Conservation (phyloP, 2,329 filamentous ascomycete species). For the Ceratocystiopsis minuta region DNA sequence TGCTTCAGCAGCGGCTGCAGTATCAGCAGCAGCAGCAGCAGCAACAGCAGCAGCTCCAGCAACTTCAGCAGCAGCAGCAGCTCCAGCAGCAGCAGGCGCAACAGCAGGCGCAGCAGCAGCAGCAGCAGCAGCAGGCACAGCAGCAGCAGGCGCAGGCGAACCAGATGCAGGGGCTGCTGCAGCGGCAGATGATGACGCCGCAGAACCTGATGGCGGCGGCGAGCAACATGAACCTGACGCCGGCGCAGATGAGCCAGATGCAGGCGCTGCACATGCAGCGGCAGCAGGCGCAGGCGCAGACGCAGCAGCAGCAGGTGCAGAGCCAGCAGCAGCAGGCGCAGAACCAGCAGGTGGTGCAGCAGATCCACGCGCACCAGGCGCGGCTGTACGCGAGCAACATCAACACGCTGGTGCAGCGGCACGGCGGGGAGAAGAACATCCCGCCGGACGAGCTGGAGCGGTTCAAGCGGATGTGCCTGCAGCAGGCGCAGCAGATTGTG, state of each 20-base stretch:
- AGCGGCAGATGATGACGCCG: slow-evolving; percentile 13
- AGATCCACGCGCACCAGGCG: slow-evolving; percentile 9
- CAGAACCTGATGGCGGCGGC: slow-evolving; percentile 12
- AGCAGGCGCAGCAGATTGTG: slow-evolving; percentile 4
- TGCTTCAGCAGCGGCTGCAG: slow-evolving; percentile 8
- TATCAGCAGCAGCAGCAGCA: slow-evolving; percentile 11
- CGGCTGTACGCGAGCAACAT: slow-evolving; percentile 23
- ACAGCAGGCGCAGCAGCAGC: slow-evolving; percentile 16
- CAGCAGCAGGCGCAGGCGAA: slow-evolving; percentile 17
- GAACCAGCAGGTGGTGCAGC: slow-evolving; percentile 9
- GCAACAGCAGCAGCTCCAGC: slow-evolving; percentile 17
- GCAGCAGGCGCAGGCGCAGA: slow-evolving; percentile 11
- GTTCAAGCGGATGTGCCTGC: slow-evolving; percentile 24
- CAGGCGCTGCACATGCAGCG: slow-evolving; percentile 13
- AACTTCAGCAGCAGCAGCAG: slow-evolving; percentile 16
- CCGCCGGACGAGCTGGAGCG: slow-evolving; percentile 26
- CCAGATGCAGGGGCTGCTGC: slow-evolving; percentile 20
- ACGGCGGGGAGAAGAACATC: slow-evolving; percentile 25
- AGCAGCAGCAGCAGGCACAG: slow-evolving; percentile 22
- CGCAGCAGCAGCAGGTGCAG: slow-evolving; percentile 12
- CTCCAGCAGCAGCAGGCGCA: slow-evolving; percentile 15
- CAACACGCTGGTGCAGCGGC: slow-evolving; percentile 16
- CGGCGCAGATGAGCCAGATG: slow-evolving; percentile 14
- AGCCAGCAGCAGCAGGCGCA: slow-evolving; percentile 12
- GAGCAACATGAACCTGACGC: slow-evolving; percentile 13